phyloP scores from a whole-genome alignment of 106 monocot species.

The Hemerocallis citrina region DNA sequence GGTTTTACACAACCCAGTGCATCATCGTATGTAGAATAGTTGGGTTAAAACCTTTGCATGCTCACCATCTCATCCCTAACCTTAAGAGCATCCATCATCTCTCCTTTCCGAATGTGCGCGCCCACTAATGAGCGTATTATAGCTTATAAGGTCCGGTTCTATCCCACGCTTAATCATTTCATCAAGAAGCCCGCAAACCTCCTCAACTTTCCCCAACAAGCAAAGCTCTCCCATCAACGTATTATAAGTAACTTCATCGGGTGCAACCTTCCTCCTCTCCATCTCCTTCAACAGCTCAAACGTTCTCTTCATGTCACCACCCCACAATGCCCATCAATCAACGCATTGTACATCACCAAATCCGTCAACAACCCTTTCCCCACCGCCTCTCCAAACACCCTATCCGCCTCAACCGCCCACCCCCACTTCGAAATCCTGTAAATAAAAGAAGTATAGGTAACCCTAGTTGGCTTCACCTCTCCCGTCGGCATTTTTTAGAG shows the following conservation, averaged over 20 bases:
- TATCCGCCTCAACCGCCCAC: slow-evolving; percentile 47
- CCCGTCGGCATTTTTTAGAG: slow-evolving; percentile 50
- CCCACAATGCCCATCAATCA: slow-evolving; percentile 64
- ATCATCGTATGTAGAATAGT: slow-evolving; percentile 79
- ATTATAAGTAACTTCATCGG: slow-evolving; percentile 86
- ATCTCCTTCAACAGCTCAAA: slow-evolving; percentile 57
- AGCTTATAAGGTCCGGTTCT: slow-evolving; percentile 66
- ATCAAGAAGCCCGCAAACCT: slow-evolving; percentile 46
- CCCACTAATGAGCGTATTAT: slow-evolving; percentile 84
- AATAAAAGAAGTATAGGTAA: slow-evolving; percentile 75
- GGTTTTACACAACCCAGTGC: slow-evolving; percentile 56
- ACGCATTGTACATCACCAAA: slow-evolving; percentile 69
- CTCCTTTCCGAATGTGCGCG: slow-evolving; percentile 78
- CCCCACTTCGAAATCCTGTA: slow-evolving; percentile 47
- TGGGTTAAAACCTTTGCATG: slow-evolving; percentile 57
- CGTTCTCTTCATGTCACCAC: slow-evolving; percentile 48
- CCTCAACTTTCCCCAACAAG: slow-evolving; percentile 57
- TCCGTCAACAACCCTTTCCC: slow-evolving; percentile 40
- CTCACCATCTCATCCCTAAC: slow-evolving; percentile 60
- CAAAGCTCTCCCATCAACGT: slow-evolving; percentile 74
- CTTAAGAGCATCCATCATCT: slow-evolving; percentile 48
- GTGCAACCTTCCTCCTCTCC: slow-evolving; percentile 36
- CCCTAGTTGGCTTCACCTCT: slow-evolving; percentile 36
- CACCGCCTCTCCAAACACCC: slow-evolving; percentile 35
- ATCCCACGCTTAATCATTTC: slow-evolving; percentile 64